Conservation (phyloP, 306 rosid species). For the Crataegus laevigata region DNA sequence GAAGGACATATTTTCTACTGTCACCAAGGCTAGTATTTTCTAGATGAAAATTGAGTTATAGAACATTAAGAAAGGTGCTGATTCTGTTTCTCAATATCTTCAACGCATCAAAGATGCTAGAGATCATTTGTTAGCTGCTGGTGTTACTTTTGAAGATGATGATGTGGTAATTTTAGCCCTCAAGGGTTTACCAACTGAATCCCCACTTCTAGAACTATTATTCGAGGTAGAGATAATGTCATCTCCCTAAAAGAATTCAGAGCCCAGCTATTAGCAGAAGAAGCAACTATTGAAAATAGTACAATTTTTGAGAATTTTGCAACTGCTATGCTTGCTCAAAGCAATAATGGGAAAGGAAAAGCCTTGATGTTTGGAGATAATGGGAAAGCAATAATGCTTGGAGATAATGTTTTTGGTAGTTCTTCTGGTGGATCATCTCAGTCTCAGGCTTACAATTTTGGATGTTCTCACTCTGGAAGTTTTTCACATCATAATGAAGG, state of each 20-base stretch:
- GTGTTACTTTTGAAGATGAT: neutral
- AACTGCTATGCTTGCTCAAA: no score
- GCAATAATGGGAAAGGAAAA: no score
- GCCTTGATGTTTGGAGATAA: no score
- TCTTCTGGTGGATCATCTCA: no score
- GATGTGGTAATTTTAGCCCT: neutral
- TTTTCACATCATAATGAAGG: no score
- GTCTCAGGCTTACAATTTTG: no score
- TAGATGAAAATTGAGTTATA: no score
- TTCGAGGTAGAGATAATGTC: neutral
- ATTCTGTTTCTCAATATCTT: neutral
- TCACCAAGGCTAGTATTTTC: neutral
- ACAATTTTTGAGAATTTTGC: no score
- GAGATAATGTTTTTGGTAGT: no score
- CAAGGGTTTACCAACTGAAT: neutral
- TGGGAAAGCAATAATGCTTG: no score
- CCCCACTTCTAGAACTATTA: neutral
- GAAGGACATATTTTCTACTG: neutral
- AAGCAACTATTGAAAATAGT: neutral
- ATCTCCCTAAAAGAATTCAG: neutral
- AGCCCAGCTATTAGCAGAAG: neutral
- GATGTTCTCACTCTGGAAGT: no score
- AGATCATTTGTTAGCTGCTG: neutral
- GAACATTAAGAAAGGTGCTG: neutral
- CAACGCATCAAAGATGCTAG: neutral